Base-by-base conservation (phyloP, 345 rosid species). In the Euclidium syriacum region DNA sequence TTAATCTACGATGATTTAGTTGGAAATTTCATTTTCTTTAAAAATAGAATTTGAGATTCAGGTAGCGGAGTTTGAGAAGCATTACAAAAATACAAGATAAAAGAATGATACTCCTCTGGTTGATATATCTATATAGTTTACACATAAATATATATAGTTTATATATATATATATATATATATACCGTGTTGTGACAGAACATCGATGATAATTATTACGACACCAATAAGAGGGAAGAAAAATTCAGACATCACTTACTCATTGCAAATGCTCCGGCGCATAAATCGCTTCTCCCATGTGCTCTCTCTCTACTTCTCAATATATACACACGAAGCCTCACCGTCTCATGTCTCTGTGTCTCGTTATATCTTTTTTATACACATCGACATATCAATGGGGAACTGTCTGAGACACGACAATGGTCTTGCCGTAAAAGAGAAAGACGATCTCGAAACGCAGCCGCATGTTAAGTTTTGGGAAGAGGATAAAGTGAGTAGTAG, bases 261-360 rank as follows among this genome's bases (percentile, higher is more conserved):
- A 29, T 58, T 33, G 54, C 76, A 23, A 73, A 44, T 44, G 73
- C 67, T 23, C 53, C 86, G 88, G 74, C 86, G 92, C 62, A 72
- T 74, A 47, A 65, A 22, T 40, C 75, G 88, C 69, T 51, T 52
- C 38, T 56, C 48, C 48, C 85, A 81, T 80, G 92, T 86, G 84
- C 72, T 27, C 67, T 58, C 57, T 70, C 39, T 39, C 30, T 42
- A 5, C 38, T 8, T 35, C 29, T 20, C 38, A 19, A 5, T 39
- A 8, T 36, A 50, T 36, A 47, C 19, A 43, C 36, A 25, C 8
- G 35, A 51, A 3, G 11, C 29, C 39, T 40, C 24, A 25, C 27
- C 34, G n/a, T 46, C 16, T 70, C 58, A 55, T 70, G 38, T 53
- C 62, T 55, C 57, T 38, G n/a, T n/a, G n/a, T n/a, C 29, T 20